Conservation (phyloP, 257 asterid species). For the Petunia axillaris region DNA sequence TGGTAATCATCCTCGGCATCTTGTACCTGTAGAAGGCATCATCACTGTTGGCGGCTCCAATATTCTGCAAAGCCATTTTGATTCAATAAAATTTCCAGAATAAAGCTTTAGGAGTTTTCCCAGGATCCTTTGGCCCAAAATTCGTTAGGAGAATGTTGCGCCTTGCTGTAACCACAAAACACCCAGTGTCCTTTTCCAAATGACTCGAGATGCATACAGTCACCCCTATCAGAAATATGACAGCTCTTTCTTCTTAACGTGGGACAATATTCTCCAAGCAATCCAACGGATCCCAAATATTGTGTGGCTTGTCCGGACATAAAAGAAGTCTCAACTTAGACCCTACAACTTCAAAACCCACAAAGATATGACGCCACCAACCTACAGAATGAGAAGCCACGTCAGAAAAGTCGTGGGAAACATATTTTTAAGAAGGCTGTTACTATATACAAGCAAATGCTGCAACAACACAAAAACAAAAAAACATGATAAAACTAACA, state of each 20-base stretch:
- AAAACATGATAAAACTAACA: no score
- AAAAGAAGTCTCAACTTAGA: constrained; percentile 31
- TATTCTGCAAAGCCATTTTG: constrained; percentile 47
- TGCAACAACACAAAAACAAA: no score
- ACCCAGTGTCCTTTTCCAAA: constrained; percentile 23
- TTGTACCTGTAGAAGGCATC: constrained; percentile 57
- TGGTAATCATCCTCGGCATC: constrained; percentile 53
- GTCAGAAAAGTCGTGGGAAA: no score
- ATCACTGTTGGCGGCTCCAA: constrained; percentile 52
- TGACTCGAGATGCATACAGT: constrained; percentile 46
- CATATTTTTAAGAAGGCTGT: no score
- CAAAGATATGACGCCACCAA: no score
- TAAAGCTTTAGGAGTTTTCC: constrained; percentile 8
- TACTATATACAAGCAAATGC: no score
- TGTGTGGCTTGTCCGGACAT: constrained; percentile 45
- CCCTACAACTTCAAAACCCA: no score
- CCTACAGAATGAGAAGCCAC: no score
- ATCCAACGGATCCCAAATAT: constrained; percentile 42
- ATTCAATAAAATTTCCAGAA: constrained; percentile 8
- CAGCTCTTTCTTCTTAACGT: constrained; percentile 37
- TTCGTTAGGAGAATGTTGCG: constrained; percentile 27
- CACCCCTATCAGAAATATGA: constrained; percentile 20
- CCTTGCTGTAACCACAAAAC: constrained; percentile 34
- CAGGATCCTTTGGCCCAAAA: constrained; percentile 30
- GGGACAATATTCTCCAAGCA: constrained; percentile 50